Evolutionary conservation across 1,284 basidiomycete species (phyloP), one percentile per base, ranked within the genome.

Genomic region (Pterula multifida): DNA sequence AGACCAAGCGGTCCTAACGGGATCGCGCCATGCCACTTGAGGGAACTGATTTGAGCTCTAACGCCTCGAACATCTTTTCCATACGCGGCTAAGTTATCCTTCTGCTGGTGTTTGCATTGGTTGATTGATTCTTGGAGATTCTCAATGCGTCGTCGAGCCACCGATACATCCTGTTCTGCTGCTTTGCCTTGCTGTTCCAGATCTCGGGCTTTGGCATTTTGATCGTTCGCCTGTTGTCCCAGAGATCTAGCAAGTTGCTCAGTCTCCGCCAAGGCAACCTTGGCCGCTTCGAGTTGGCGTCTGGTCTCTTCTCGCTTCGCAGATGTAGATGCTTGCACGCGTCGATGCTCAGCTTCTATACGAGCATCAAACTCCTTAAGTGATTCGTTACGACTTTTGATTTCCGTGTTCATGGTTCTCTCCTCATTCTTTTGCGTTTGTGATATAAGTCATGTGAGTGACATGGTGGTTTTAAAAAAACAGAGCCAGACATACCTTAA

Each of bases 1-100:
- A 73, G 55, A 0, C 93, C 93, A n/a, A 98, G 69, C 0, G 93
- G 92, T 0, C 96, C 96, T 24, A 97, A 64, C 0, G 95, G 94
- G 15, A 61, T 66, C 32, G 82, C 72, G 6, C 84, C 85, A 24
- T 70, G 60, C 90, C 90, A 92, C 3, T 57, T 63, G 55, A 68
- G 66, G 6, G 57, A 57, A n/a, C 68, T 57, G 48, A 96, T 86
- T 36, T 63, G 68, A 3, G 71, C 68, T 19, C 84, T 54, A n/a
- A 91, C 72, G 0, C 60, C 60, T 47, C 83, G 69, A 58, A 88
- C 79, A 53, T 85, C 71, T 21, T 59, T 65, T 1, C 86, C 87
- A 55, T 80, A 90, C 2, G 75, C 70, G 12, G 74, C 68, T n/a
- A 81, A 67, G 45, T 66, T 69, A 57, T 81, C 79, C 52, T 71